A percentile compares a stretch with the other conserved stretches of the same genome.
Evolutionary conservation across 2,329 filamentous ascomycete genomes (phyloP).

Genomic region (Arthrobotrys pseudoclavata): DNA sequence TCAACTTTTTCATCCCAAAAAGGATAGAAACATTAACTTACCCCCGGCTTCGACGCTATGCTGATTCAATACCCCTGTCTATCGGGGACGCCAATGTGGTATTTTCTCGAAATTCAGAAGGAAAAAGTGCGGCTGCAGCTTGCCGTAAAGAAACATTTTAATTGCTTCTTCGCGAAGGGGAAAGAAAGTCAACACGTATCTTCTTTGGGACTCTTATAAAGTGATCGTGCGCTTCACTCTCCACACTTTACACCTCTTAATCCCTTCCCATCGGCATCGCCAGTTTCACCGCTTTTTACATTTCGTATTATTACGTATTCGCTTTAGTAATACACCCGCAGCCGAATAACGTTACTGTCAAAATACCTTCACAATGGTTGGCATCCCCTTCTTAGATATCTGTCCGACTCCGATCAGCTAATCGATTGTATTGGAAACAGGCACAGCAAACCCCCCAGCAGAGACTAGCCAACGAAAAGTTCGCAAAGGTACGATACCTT

Average conservation of each 20-base stretch:
- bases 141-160: neutral
- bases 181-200: conserved; percentile 58
- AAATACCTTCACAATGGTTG: conserved; percentile 43
- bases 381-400: neutral
- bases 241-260: neutral
- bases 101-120: neutral
- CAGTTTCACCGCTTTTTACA: neutral
- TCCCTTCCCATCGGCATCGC: neutral
- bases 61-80: conserved; percentile 21
- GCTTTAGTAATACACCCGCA: neutral
- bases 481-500: conserved; percentile 70
- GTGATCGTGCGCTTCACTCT: conserved; percentile 11
- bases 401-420: conserved; percentile 20
- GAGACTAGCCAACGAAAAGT: conserved; percentile 83
- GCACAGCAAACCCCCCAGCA: conserved; percentile 84
- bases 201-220: conserved; percentile 43
- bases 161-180: conserved; percentile 39
- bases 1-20: neutral
- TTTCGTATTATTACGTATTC: conserved; percentile 1
- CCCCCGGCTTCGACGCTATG: conserved; percentile 5
- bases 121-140: conserved; percentile 19
- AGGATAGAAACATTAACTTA: neutral
- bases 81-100: neutral
- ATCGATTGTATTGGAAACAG: conserved; percentile 67
- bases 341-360: too few species aligned